Conservation (phyloP, 306 rosid genomes). For the Rosa multiflora region DNA sequence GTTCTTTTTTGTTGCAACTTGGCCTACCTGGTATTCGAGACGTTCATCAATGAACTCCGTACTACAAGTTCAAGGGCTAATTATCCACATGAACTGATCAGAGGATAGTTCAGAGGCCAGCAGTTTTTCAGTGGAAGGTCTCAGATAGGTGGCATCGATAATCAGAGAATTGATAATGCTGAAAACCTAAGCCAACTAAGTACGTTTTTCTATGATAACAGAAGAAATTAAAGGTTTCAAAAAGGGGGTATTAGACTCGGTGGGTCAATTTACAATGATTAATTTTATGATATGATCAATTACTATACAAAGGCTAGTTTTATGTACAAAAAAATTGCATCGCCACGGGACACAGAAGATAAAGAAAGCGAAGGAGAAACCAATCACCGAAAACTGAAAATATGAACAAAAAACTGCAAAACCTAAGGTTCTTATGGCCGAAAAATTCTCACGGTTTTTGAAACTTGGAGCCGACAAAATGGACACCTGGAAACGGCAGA, state of each 20-base stretch:
- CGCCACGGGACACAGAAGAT: not conserved
- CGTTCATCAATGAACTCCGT: no score
- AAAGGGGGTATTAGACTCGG: no score
- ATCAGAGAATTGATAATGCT: no score
- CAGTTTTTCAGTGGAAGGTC: no score
- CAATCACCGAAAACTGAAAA: not conserved
- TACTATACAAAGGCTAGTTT: not conserved
- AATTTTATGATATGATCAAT: not conserved
- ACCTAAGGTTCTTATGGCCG: conserved; percentile 51
- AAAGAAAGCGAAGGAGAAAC: not conserved
- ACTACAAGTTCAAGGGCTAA: no score
- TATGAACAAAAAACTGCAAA: not conserved
- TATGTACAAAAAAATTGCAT: not conserved
- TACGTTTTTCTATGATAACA: no score
- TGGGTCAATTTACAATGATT: not conserved
- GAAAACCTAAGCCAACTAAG: no score
- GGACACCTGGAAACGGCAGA: conserved; percentile 92
- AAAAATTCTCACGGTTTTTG: conserved; percentile 68
- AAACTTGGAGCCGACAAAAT: conserved; percentile 86
- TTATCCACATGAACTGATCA: no score
- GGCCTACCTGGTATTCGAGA: no score
- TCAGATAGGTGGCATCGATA: no score
- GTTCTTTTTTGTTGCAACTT: not conserved
- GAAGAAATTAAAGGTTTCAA: no score
- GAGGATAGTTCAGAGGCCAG: no score